Base-by-base conservation (phyloP, 2,329 filamentous ascomycete genomes). In the Botrytis sinoallii region DNA sequence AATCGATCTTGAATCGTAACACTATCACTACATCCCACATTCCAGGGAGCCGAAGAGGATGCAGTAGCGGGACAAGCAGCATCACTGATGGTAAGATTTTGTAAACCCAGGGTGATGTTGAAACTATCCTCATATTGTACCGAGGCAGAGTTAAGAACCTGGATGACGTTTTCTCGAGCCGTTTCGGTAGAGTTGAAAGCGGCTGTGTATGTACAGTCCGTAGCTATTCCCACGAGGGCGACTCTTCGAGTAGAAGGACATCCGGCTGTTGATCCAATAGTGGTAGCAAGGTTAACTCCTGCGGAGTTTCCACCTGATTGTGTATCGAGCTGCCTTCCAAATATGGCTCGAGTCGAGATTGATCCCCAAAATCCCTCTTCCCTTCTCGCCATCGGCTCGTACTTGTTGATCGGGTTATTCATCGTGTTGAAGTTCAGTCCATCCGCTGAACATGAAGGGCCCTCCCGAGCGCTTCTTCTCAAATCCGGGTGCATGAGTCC, bases 211-310 rank as follows among this genome's bases (percentile, higher is more conserved):
- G 90, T 93, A 85, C 96, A 99, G 82, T 99, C 96, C 0, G 94
- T 96, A 14, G 94, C 96, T 55, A 98, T 90, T 42, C 96, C 96
- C 38, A 99, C 89, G 59, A 98, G 86, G 0, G 96, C 96, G 29
- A 99, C 94, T 82, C 93, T 97, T 77, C 94, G 90, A n/a, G 94
- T 95, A 1, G 87, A 91, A 9, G 95, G 95, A 81, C 96, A 99
- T 70, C 96, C 96, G n/a, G 84, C 81, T 0, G 92, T 92, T 74
- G 89, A 91, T 66, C 96, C 96, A 80, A 99, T 97, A 40, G 89
- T 93, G 48, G 85, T 87, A 48, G 88, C 86, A 77, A 98, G 84
- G 80, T 98, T 96, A 75, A 95, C 90, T 77, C 92, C 92, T 35
- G 91, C 93, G 70, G 92, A 90, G 80, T 94, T 95, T 74, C 93